Conservation (phyloP, 257 asterid species). For the Nicotiana sylvestris region DNA sequence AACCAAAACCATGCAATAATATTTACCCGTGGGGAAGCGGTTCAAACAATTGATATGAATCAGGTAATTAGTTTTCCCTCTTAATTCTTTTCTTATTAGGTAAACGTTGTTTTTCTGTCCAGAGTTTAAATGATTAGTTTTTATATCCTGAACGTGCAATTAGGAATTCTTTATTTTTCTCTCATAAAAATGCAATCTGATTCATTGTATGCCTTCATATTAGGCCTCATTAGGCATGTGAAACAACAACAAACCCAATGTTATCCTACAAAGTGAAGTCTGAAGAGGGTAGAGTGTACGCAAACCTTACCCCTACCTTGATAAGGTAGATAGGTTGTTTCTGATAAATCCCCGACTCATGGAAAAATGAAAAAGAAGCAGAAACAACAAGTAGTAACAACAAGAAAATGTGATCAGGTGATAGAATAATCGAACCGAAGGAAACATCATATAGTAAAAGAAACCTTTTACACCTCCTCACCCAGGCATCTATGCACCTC, state of each 20-base stretch:
- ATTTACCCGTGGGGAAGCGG: constrained; percentile 96
- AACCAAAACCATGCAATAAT: constrained; percentile 94
- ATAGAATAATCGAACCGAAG: too few relatives aligned
- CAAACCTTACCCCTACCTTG: too few relatives aligned
- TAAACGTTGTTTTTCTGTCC: neutral
- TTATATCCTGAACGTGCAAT: neutral
- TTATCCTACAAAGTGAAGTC: too few relatives aligned
- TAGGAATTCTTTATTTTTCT: neutral
- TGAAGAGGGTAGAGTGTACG: too few relatives aligned
- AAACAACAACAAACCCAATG: neutral
- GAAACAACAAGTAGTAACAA: too few relatives aligned
- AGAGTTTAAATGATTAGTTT: neutral
- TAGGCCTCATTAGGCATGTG: neutral
- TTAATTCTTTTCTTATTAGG: neutral
- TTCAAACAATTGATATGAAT: constrained; percentile 98
- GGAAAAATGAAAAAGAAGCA: too few relatives aligned
- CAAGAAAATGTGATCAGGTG: too few relatives aligned
- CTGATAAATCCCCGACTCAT: too few relatives aligned
- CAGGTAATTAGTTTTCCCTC: constrained; percentile 46
- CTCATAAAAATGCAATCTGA: neutral
- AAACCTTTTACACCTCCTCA: too few relatives aligned
- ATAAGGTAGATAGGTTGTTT: too few relatives aligned
- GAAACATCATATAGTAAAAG: too few relatives aligned
- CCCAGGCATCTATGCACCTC: too few relatives aligned
- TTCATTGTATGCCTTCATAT: neutral